Percentiles rank a stretch among this genome's conserved stretches.
Evolutionary conservation across 768 basidiomycete genomes (phyloP).

Genomic region (Agaricus blazei): DNA sequence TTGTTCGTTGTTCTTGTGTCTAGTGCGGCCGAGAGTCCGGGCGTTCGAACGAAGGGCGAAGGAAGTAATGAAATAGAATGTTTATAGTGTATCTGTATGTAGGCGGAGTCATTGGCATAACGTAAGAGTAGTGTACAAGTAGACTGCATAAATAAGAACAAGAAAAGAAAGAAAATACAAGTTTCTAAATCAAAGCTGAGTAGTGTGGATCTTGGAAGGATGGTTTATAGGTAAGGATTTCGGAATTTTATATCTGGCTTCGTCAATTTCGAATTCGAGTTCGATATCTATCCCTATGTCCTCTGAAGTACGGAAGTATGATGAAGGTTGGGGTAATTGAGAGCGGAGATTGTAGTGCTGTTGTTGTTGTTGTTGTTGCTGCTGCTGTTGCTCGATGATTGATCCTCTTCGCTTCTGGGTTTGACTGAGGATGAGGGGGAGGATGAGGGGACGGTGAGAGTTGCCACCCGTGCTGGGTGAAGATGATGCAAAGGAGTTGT

Average conservation of each 20-base stretch:
- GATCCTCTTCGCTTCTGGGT: neutral
- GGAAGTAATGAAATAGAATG: no score
- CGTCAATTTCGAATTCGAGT: conserved; percentile 4
- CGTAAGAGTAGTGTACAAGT: no score
- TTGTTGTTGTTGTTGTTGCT: neutral
- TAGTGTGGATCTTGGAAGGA: neutral
- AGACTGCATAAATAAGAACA: no score
- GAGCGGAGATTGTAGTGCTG: conserved; percentile 7
- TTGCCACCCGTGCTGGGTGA: no score
- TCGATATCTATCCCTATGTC: conserved; percentile 5
- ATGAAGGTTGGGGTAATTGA: neutral
- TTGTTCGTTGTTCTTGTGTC: no score
- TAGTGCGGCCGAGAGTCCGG: no score
- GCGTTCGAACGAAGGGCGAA: no score
- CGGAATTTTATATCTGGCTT: neutral
- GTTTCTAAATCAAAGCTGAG: no score
- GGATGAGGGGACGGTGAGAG: neutral
- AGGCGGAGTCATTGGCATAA: no score
- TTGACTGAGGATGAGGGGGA: conserved; percentile 1
- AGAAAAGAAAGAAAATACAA: no score
- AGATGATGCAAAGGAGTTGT: no score
- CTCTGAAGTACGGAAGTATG: conserved; percentile 7
- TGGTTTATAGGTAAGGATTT: neutral
- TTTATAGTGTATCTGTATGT: no score
- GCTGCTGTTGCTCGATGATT: neutral